Evolutionary conservation across 2,329 filamentous ascomycete species (phyloP), one percentile per base, ranked within the genome.

Genomic region (Ceratocystis variospora): DNA sequence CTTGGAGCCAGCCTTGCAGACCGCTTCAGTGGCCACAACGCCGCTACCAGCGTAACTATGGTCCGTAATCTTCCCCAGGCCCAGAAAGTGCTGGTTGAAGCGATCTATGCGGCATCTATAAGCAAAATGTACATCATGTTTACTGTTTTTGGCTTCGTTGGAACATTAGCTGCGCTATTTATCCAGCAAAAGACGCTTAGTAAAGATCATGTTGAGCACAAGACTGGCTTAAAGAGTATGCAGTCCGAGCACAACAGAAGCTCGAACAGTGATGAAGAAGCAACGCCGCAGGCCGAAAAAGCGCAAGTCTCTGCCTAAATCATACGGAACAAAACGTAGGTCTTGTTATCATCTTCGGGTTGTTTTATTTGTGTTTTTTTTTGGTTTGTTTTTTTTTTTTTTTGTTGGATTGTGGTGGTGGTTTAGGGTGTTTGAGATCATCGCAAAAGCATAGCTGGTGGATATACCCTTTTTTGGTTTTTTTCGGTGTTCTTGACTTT

Each of bases 81-180:
- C 1, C 76, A 83, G 62, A 79, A 75, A 1, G 70, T 70, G 8
- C 71, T 78, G 1, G 79, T 79, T 1, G 75, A 77, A 41, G 72
- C 70, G 0, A 80, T 81, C 0, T 84, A 80, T 70, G 79, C 78
- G 74, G 74, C 74, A 50, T 77, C 79, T 63, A 70, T 85, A 68
- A 75, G 76, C 62, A 80, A 77, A 66, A 84, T 86, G 82, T 85
- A 79, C 70, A 82, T 83, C 64, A 77, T 84, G 68, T 85, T 81
- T 69, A 78, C 79, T 0, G 78, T 75, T 22, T 76, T 83, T 61
- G 75, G 79, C 0, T 80, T 73, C 1, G 64, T 79, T 0, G 82
- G 80, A 0, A 71, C 84, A 7, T 33, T 80, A 3, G 71, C 79
- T 28, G 79, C 79, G 61, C 71, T 80, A 37, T 77, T 81, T 41